A percentile compares a stretch with the other conserved stretches of the same genome.
Evolutionary conservation across 768 basidiomycete genomes (phyloP).

Genomic region (Hericium rajendrae): DNA sequence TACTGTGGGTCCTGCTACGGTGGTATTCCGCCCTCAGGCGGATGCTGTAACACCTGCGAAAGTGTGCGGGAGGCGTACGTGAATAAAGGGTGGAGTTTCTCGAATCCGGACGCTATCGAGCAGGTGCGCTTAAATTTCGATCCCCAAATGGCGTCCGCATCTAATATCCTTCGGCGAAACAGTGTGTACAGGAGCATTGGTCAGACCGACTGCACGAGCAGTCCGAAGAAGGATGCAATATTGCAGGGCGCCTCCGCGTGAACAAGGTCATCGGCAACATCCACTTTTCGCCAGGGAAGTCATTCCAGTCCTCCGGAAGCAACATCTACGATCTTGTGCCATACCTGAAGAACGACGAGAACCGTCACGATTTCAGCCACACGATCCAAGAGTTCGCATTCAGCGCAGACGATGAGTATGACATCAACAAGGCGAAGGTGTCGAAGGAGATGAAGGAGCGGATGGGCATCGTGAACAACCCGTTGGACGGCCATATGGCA

Average conservation of each 20-base stretch:
- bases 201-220: constrained; percentile 88
- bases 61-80: constrained; percentile 87
- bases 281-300: constrained; percentile 87
- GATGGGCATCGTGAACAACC: constrained; percentile 66
- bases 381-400: constrained; percentile 75
- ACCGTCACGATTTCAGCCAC: constrained; percentile 92
- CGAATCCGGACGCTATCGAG: constrained; percentile 82
- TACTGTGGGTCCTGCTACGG: constrained; percentile 98
- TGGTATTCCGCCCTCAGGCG: constrained; percentile 59
- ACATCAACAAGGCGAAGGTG: constrained; percentile 51
- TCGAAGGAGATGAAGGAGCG: constrained; percentile 57
- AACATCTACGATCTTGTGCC: constrained; percentile 88
- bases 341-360: constrained; percentile 80
- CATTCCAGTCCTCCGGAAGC: constrained; percentile 81
- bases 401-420: constrained; percentile 75
- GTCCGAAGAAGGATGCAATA: constrained; percentile 88
- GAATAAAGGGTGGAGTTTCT: constrained; percentile 91
- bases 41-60: constrained; percentile 96
- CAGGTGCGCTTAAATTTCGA: constrained; percentile 47
- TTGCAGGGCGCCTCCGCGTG: constrained; percentile 83
- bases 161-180: not conserved
- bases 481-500: constrained; percentile 59
- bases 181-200: constrained; percentile 96
- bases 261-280: constrained; percentile 98
- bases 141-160: not conserved